Evolutionary conservation across 495 filamentous ascomycete species (phyloP).

Genomic region (Aspergillus coremiiformis): DNA sequence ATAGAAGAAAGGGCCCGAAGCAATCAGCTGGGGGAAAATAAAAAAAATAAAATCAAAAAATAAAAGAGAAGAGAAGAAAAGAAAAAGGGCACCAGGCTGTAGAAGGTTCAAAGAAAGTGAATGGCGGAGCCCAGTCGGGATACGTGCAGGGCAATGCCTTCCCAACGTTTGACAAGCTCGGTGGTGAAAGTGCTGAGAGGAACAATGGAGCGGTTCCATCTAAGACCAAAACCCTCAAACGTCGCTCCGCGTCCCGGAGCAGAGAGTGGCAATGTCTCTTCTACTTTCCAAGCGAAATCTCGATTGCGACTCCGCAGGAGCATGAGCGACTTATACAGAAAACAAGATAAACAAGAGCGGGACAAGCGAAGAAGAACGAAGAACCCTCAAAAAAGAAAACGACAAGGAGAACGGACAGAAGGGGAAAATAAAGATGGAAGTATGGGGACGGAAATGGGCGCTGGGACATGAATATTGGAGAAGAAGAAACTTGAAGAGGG

Average conservation of each 20-base stretch:
- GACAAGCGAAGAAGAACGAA: slow-evolving; percentile 7
- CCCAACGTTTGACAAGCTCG: background rate
- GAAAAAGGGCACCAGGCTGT: slow-evolving; percentile 12
- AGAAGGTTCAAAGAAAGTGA: slow-evolving; percentile 9
- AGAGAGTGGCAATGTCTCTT: slow-evolving; percentile 1
- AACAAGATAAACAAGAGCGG: slow-evolving; percentile 10
- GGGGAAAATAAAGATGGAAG: background rate
- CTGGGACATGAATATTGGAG: slow-evolving; percentile 4
- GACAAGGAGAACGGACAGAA: background rate
- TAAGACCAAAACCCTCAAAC: background rate
- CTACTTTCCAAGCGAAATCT: slow-evolving; percentile 11
- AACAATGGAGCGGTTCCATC: background rate
- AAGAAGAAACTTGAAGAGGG: slow-evolving; percentile 13
- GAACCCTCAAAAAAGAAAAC: slow-evolving; percentile 1
- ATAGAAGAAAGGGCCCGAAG: background rate
- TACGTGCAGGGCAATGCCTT: background rate
- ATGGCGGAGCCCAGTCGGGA: slow-evolving; percentile 7
- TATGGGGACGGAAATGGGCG: slow-evolving; percentile 1
- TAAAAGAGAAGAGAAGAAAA: background rate
- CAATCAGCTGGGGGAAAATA: background rate
- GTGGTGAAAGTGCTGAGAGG: slow-evolving; percentile 7
- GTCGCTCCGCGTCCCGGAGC: slow-evolving; percentile 14
- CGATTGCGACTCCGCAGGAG: slow-evolving; percentile 10
- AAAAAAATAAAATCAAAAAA: slow-evolving; percentile 1
- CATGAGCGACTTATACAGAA: slow-evolving; percentile 9